Evolutionary conservation across 1,284 basidiomycete genomes (phyloP).

Genomic region (Rhodotorula sp.): DNA sequence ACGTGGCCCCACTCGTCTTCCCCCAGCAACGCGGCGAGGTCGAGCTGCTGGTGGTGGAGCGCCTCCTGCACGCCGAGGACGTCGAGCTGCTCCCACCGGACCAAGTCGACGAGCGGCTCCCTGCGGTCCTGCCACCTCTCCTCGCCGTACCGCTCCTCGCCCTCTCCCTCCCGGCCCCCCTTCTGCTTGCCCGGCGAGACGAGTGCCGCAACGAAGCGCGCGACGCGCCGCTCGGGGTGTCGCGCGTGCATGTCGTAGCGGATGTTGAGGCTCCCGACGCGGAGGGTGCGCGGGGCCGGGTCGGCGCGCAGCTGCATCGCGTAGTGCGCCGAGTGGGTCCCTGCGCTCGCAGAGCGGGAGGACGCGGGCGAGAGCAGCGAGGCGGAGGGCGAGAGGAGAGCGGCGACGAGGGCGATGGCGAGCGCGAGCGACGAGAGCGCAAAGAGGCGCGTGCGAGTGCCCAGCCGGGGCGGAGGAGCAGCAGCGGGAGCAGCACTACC

Average conservation of each 20-base stretch:
- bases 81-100: slow-evolving; percentile 38
- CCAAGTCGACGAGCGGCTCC: slow-evolving; percentile 39
- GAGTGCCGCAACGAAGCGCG: not conserved
- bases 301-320: too few species aligned
- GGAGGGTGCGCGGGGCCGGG: not conserved
- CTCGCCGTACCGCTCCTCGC: slow-evolving; percentile 19
- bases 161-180: too few species aligned
- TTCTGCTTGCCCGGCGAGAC: too few species aligned
- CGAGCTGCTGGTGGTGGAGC: slow-evolving; percentile 31
- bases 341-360: too few species aligned
- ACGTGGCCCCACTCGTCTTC: slow-evolving; percentile 20
- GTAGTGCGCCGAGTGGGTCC: too few species aligned
- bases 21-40: slow-evolving; percentile 26
- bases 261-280: slow-evolving; percentile 37
- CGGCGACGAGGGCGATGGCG: not conserved
- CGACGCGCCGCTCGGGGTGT: not conserved
- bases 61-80: slow-evolving; percentile 44
- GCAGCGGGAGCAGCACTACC: too few species aligned
- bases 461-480: not conserved
- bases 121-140: slow-evolving; percentile 31
- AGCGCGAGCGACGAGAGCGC: not conserved
- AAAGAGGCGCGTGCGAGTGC: not conserved
- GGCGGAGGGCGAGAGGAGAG: not conserved
- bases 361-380: not conserved
- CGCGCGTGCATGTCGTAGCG: slow-evolving; percentile 24